These are phyloP conservation scores for Amanita rubescens DNA, from an alignment of 768 basidiomycete species.

Conservation along the genomic window DNA sequence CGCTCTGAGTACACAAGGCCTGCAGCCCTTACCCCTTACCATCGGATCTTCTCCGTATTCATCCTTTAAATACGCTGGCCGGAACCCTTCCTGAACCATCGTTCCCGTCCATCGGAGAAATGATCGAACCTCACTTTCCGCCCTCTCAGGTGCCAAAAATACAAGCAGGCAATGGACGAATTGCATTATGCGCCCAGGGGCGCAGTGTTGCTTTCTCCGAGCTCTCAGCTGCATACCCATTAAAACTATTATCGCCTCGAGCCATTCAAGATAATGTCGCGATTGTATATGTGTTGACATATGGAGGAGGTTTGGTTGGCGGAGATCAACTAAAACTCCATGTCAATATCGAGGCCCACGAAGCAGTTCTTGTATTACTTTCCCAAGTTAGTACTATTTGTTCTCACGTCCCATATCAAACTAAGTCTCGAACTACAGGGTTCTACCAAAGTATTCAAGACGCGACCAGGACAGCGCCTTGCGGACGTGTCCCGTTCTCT, in stretches of 20 bases:
- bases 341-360: constrained; percentile 52
- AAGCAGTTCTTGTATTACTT: constrained; percentile 59
- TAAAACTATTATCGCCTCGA: constrained; percentile 80
- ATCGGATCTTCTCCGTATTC: neutral
- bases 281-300: constrained; percentile 73
- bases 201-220: constrained; percentile 59
- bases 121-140: neutral
- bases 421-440: constrained; percentile 40
- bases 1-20: no score
- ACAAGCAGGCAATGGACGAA: constrained; percentile 47
- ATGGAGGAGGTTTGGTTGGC: constrained; percentile 88
- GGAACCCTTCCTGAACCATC: neutral
- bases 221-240: constrained; percentile 74
- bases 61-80: neutral
- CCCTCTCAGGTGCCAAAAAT: constrained; percentile 20
- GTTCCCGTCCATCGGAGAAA: neutral
- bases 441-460: constrained; percentile 92
- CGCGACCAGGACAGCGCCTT: constrained; percentile 51
- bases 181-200: constrained; percentile 47
- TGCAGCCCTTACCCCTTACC: neutral
- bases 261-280: constrained; percentile 43
- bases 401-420: constrained; percentile 13
- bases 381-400: constrained; percentile 61
- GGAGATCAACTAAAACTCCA: constrained; percentile 67
- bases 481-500: constrained; percentile 28